These are phyloP conservation scores for Eimeria acervulina DNA, from an alignment of 169 alveolate species.

Conservation along the genomic window DNA sequence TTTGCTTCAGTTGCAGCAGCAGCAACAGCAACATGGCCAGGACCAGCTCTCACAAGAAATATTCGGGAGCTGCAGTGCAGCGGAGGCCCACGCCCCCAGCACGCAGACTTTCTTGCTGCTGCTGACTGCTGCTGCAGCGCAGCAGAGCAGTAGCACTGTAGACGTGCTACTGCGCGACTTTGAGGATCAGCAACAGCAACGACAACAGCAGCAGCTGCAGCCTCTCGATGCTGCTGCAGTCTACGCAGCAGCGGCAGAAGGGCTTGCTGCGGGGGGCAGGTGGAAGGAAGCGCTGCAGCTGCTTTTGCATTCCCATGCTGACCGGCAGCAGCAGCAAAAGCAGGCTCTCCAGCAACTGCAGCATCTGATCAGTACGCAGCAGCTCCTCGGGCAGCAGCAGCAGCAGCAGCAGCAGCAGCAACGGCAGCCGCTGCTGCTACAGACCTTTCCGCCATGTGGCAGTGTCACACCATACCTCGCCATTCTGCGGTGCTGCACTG, in stretches of 20 bases:
- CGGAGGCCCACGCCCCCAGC: conserved; percentile 70
- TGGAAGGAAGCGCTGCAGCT: conserved; percentile 69
- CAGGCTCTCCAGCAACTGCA: conserved; percentile 66
- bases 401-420: conserved; percentile 3
- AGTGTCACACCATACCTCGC: conserved; percentile 65
- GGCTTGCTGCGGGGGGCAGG: conserved; percentile 66
- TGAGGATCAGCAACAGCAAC: conserved; percentile 58
- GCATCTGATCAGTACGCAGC: conserved; percentile 48
- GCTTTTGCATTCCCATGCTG: conserved; percentile 49
- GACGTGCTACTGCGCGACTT: conserved; percentile 60
- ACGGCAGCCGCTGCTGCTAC: conserved; percentile 34
- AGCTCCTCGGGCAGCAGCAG: conserved; percentile 16
- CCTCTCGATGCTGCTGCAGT: conserved; percentile 73
- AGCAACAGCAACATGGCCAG: conserved; percentile 68
- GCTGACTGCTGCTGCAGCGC: conserved; percentile 58
- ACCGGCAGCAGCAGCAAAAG: conserved; percentile 50
- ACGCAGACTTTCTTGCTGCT: conserved; percentile 65
- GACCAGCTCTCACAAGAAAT: conserved; percentile 48
- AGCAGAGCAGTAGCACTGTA: conserved; percentile 67
- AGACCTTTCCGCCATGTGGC: conserved; percentile 42
- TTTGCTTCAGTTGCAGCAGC: conserved; percentile 51
- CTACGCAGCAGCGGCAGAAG: conserved; percentile 73
- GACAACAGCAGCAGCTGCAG: conserved; percentile 60
- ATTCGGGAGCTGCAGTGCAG: conserved; percentile 52
- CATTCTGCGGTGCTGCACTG: conserved; percentile 59